Base-by-base conservation (phyloP, 2,329 filamentous ascomycete species). In the Trichoderma polysporum region DNA sequence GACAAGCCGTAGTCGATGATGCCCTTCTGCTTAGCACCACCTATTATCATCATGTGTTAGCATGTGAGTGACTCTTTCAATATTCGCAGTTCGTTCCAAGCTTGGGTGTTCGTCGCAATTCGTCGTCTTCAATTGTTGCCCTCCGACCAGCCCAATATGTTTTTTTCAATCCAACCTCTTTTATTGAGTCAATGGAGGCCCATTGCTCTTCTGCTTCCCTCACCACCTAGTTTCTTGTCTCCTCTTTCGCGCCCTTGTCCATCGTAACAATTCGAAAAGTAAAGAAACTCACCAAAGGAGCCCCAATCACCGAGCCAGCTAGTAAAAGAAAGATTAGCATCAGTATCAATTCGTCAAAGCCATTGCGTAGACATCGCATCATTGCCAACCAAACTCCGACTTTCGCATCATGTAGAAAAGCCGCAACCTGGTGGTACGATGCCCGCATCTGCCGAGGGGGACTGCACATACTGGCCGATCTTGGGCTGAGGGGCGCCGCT, bases 221-320 rank as follows among this genome's bases (percentile, higher is more conserved):
- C 45, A 29, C 19, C 33, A 61, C 12, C 22, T 17, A 22, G 31
- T n/a, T 2, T 25, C 31, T 19, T 25, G 45, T 45, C 27, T 52
- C 54, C 19, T 53, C 27, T 47, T 35, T 25, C 37, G 35, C 37
- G 27, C n/a, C n/a, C 17, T 39, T 12, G 10, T 64, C 27, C 50
- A 31, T 47, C 22, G 15, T 22, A 47, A 47, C n/a, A 37, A 33
- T 47, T 66, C 47, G 70, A 63, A 60, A 49, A 15, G 41, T 33
- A 69, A 61, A 59, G 37, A 15, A 9, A 87, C 88, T 83, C 87
- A 93, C 91, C 91, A 71, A 94, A 82, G 75, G 83, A 82, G 75
- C 91, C 91, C 90, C 91, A 94, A 79, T 81, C 81, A 73, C 91
- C 91, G 68, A 94, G 81, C 80, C 84, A 93, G 78, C 91, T 94